Evolutionary conservation across 768 basidiomycete genomes (phyloP), one percentile per base, ranked within the genome.

Genomic region (Lactifluus rugatus): DNA sequence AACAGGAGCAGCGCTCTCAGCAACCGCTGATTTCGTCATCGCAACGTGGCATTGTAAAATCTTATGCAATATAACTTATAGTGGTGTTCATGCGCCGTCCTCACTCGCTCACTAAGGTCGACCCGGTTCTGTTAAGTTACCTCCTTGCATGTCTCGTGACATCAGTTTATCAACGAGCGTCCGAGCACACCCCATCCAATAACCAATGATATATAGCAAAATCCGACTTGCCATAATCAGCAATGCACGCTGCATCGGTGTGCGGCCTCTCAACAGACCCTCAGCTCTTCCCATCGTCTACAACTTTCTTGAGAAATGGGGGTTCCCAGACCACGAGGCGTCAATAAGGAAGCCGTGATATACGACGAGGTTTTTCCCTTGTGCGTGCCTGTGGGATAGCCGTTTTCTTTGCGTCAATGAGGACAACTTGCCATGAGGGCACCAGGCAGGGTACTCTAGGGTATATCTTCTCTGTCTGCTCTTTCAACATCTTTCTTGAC

Each of bases 261-360:
- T 32, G 58, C 41, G 25, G 19, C 41, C 49, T 56, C 58, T 34
- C 34, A 46, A 55, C 49, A 39, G 54, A 34, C 36, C 25, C 11
- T 46, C 17, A 51, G 44, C 19, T 16, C 42, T 60, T 60, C 54
- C 58, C 58, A 54, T 50, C 58, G 44, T 55, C 58, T n/a, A 28
- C 19, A 17, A 28, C 26, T 31, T 47, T 39, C 58, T 56, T 37
- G 48, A 32, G 44, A 60, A 60, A 50, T 56, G 42, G 54, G 57
- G 58, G 48, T 31, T 46, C 54, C 19, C 54, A 39, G 26, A 54
- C 58, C 58, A 60, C 58, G 58, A 60, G 58, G 58, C 42, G 21
- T 28, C 54, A 50, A 50, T 60, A 37, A 54, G 49, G 58, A 60
- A 60, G 54, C 28, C 48, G 58, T 60, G 58, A 60, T 50, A 55